Evolutionary conservation across 192 early-diverging fungal genomes (phyloP).

Genomic region (Chytriomyces confervae): DNA sequence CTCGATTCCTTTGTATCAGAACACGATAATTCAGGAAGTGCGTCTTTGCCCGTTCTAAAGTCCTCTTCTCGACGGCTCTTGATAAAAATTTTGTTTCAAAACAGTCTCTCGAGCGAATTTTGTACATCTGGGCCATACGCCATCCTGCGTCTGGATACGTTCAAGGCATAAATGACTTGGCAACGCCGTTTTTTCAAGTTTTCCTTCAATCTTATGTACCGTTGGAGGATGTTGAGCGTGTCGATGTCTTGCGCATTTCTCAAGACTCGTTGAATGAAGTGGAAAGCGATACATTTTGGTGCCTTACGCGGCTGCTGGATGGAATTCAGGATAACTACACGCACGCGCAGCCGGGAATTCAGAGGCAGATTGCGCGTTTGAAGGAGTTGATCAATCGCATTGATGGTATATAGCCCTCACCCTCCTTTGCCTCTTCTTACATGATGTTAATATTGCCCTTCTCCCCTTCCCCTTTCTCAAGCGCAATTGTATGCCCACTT

Average conservation of each 20-base stretch:
- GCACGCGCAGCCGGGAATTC: slow-evolving; percentile 94
- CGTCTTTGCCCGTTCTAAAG: neutral
- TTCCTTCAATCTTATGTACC: slow-evolving; percentile 75
- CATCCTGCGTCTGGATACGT: slow-evolving; percentile 99
- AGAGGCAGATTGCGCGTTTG: slow-evolving; percentile 84
- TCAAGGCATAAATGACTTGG: slow-evolving; percentile 98
- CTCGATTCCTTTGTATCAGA: slow-evolving; percentile 83
- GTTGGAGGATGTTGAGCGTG: slow-evolving; percentile 52
- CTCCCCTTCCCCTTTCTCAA: slow-evolving; percentile 32
- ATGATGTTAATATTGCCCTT: neutral
- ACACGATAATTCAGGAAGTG: slow-evolving; percentile 79
- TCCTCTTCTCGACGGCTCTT: neutral
- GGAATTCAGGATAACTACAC: slow-evolving; percentile 99
- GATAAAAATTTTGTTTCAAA: neutral
- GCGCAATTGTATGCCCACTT: slow-evolving; percentile 83
- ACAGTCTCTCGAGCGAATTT: slow-evolving; percentile 85
- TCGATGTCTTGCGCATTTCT: slow-evolving; percentile 45
- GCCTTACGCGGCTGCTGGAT: slow-evolving; percentile 91
- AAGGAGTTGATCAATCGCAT: slow-evolving; percentile 92
- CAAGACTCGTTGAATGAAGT: slow-evolving; percentile 68
- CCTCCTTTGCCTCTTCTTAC: neutral
- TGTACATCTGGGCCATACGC: slow-evolving; percentile 97
- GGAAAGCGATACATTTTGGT: slow-evolving; percentile 98
- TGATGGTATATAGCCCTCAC: slow-evolving; percentile 63
- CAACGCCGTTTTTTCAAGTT: slow-evolving; percentile 95